Conservation (phyloP, 768 basidiomycete genomes). For the Rhodosporidiobolus odoratus region DNA sequence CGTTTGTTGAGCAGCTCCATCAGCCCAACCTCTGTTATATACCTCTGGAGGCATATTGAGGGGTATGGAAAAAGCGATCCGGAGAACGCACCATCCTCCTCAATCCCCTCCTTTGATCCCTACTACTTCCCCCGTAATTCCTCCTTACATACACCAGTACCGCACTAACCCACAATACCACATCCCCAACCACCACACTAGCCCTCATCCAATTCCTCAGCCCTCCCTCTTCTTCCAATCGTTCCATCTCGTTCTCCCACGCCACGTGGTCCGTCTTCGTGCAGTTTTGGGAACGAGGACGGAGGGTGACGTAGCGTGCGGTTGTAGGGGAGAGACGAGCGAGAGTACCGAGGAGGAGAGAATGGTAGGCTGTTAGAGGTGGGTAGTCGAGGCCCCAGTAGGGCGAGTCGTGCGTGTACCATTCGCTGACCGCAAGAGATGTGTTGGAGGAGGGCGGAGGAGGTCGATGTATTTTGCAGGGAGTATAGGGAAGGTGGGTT, state of each 20-base stretch:
- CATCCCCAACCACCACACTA: slow-evolving; percentile 65
- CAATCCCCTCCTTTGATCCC: neutral
- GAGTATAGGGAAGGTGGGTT: slow-evolving; percentile 35
- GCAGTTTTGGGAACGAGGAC: neutral
- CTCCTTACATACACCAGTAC: slow-evolving; percentile 58
- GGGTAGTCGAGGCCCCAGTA: slow-evolving; percentile 98
- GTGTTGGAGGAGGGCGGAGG: neutral
- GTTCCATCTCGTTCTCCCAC: slow-evolving; percentile 61
- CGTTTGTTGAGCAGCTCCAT: neutral
- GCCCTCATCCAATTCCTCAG: slow-evolving; percentile 64
- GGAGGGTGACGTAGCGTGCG: slow-evolving; percentile 17
- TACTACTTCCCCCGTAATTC: slow-evolving; percentile 6
- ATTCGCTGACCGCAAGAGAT: slow-evolving; percentile 55
- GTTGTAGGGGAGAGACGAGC: slow-evolving; percentile 12
- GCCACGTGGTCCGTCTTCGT: slow-evolving; percentile 65
- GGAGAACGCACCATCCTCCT: slow-evolving; percentile 62
- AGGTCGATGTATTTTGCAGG: slow-evolving; percentile 42
- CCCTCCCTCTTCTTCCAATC: slow-evolving; percentile 43
- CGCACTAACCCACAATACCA: slow-evolving; percentile 68
- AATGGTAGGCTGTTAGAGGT: slow-evolving; percentile 74
- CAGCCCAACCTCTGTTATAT: neutral
- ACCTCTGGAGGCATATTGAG: neutral
- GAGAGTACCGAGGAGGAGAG: slow-evolving; percentile 36
- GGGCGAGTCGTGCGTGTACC: slow-evolving; percentile 81
- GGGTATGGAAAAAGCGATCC: neutral